Evolutionary conservation across 495 filamentous ascomycete genomes (phyloP).

Genomic region (Thermochaetoides thermophila): DNA sequence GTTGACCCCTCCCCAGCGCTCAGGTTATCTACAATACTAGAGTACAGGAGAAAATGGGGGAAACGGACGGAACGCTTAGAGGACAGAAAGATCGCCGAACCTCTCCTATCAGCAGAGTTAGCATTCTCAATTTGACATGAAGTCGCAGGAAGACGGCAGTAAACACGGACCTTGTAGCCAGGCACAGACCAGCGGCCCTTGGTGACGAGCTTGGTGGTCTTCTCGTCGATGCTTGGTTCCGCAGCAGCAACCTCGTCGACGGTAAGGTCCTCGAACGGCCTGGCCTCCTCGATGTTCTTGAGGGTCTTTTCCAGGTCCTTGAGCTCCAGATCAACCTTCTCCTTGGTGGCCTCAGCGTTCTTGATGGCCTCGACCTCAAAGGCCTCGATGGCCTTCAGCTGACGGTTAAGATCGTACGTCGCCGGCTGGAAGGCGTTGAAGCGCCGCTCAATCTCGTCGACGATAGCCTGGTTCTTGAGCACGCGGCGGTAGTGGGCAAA

Average conservation of each 20-base stretch:
- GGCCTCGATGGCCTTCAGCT: slow-evolving; percentile 92
- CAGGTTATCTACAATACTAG: slow-evolving; percentile 43
- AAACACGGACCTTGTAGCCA: slow-evolving; percentile 78
- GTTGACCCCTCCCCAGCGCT: slow-evolving; percentile 8
- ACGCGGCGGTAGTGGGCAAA: slow-evolving; percentile 80
- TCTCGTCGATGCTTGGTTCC: slow-evolving; percentile 89
- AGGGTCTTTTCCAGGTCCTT: slow-evolving; percentile 83
- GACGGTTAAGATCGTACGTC: slow-evolving; percentile 76
- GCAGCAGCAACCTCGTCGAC: slow-evolving; percentile 92
- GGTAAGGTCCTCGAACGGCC: slow-evolving; percentile 94
- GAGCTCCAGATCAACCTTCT: slow-evolving; percentile 84
- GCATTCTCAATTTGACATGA: neutral
- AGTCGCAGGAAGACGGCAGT: neutral
- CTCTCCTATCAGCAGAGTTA: slow-evolving; percentile 53
- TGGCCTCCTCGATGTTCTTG: slow-evolving; percentile 89
- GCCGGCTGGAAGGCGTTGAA: slow-evolving; percentile 79
- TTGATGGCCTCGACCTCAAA: slow-evolving; percentile 95
- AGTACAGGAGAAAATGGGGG: slow-evolving; percentile 38
- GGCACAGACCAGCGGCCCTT: slow-evolving; percentile 96
- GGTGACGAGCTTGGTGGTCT: slow-evolving; percentile 77
- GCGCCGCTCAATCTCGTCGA: slow-evolving; percentile 93
- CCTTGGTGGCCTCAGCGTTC: slow-evolving; percentile 92
- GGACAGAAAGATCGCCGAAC: slow-evolving; percentile 88
- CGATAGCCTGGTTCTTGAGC: slow-evolving; percentile 85
- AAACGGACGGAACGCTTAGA: slow-evolving; percentile 42